These are phyloP conservation scores for Litchi chinensis DNA, from an alignment of 345 rosid species.

Conservation along the genomic window DNA sequence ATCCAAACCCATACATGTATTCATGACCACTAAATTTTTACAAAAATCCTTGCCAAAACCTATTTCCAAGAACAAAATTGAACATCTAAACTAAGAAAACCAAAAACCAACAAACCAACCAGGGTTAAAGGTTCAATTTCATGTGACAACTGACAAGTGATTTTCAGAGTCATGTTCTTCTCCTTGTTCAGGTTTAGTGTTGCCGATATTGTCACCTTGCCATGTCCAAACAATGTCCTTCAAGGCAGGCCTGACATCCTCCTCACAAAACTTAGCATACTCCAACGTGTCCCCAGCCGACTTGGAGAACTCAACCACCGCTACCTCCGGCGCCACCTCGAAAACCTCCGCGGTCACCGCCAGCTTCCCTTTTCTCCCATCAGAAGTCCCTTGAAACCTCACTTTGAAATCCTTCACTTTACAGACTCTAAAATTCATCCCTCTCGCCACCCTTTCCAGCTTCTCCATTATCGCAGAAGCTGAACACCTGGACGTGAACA, in stretches of 20 bases:
- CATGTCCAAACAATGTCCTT: slow-evolving; percentile 84
- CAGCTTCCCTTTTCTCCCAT: slow-evolving; percentile 63
- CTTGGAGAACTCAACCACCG: slow-evolving; percentile 72
- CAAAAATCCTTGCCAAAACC: no score
- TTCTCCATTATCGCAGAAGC: slow-evolving; percentile 47
- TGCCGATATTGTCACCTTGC: slow-evolving; percentile 69
- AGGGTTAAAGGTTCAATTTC: neutral
- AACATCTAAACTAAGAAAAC: neutral
- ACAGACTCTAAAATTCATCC: slow-evolving; percentile 54
- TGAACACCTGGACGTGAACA: slow-evolving; percentile 63
- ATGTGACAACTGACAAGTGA: neutral
- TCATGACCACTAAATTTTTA: no score
- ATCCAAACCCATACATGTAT: no score
- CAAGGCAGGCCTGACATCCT: slow-evolving; percentile 74
- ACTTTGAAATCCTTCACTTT: slow-evolving; percentile 49
- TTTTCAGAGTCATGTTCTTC: neutral
- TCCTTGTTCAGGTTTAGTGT: slow-evolving; percentile 1
- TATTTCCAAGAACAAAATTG: neutral
- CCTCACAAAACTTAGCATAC: slow-evolving; percentile 58
- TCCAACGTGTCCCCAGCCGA: slow-evolving; percentile 60
- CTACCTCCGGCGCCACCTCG: slow-evolving; percentile 63
- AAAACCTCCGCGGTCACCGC: slow-evolving; percentile 62
- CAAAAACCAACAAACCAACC: no score
- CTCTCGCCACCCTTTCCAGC: slow-evolving; percentile 53
- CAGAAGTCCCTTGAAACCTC: slow-evolving; percentile 44